Base-by-base conservation (phyloP, 495 filamentous ascomycete genomes). In the Penicillium antarcticum region DNA sequence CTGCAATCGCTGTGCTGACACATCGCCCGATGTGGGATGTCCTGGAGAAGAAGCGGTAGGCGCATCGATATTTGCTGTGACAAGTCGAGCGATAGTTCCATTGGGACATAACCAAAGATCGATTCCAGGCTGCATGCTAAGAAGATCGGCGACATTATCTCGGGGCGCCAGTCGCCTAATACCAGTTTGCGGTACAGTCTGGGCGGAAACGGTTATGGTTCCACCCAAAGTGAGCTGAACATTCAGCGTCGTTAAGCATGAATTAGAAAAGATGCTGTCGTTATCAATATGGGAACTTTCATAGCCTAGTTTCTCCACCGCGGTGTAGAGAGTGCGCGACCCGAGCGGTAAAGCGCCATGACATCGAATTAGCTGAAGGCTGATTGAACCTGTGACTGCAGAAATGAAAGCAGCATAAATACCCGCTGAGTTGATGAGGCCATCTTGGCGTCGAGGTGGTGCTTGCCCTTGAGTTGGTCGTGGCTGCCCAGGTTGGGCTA, bases 41-140 rank as follows among this genome's bases (percentile, higher is more conserved):
- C 53, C 57, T 7, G 69, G 65, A 6, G 68, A 66, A 17, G 59
- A 53, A 4, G 54, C 48, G 34, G 36, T 53, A 7, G 55, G 53
- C 7, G 52, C 45, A 32, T 59, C 60, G 16, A 62, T 44, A 34
- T 64, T 65, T 1, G 62, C 51, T 0, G 65, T 56, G 29, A 74
- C 64, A 41, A 77, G 60, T 44, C 70, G 70, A 5, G 75, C 76
- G 52, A 79, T 64, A 13, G 72, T 72, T 17, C 78, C 76, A 38
- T 69, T 72, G 3, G 78, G 78, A 35, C 73, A 72, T 16, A 81
- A 66, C 76, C 76, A 80, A n/a, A 81, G 51, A 52, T 77, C 74
- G 1, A 58, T 58, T 3, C 67, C 71, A 29, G 66, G 56, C 7
- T 58, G 56, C 8, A 61, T 44, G 33, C 57, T 54, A 2, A 52